Evolutionary conservation across 495 filamentous ascomycete genomes (phyloP), one percentile per base, ranked within the genome.

Genomic region (Aspergillus sclerotioniger): DNA sequence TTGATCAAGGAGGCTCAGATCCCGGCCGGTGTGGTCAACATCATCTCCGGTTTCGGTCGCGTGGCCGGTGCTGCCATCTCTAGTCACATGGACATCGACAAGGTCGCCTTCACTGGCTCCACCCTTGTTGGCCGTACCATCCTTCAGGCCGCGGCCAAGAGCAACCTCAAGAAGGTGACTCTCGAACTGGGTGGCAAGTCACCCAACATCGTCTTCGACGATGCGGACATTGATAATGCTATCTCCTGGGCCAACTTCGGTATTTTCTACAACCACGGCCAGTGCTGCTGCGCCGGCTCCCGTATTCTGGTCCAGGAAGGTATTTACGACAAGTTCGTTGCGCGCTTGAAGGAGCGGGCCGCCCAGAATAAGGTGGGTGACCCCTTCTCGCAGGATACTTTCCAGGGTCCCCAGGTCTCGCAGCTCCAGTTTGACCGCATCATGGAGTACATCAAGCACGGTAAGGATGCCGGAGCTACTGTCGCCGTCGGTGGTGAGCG

Each of bases 91-190:
- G 90, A 94, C 75, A 79, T 98, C 62, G 92, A 98, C 84, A 98
- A 98, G 87, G 79, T 98, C 62, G 94, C 94, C 68, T 98, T 98
- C 82, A 98, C 94, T 60, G 94, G 94, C 60, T 96, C 91, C 17
- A 98, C 94, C 64, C 65, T 89, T 52, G 88, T 96, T 57, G 94
- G 94, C 64, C 91, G 94, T 64, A 81, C 81, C 63, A 90, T 98
- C 83, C 91, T 98, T 84, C 96, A 97, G 85, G 91, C 93, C 29
- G 92, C 94, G 12, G 94, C 94, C 48, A 79, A 86, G 71, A 94
- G 90, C 69, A 98, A 98, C 83, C 70, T 98, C 72, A 98, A 98
- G 89, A 96, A 96, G 87, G 94, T 97, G 50, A 98, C 93, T n/a
- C 84, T 98, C 32, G 93, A 98, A 78, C 88, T 98, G 53, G 93